phyloP scores from a whole-genome alignment of 78 protist species.

The Dictyostelium citrinum region DNA sequence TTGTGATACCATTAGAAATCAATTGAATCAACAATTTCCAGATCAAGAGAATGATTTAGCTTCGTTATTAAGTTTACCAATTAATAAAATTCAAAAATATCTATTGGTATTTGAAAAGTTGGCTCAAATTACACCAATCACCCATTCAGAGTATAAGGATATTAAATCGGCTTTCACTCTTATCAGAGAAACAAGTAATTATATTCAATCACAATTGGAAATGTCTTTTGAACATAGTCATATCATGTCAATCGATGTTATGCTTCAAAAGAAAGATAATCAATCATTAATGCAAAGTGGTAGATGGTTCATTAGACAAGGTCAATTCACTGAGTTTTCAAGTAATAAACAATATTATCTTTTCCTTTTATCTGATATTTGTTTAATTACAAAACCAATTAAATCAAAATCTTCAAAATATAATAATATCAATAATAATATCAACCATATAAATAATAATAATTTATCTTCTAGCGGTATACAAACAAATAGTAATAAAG shows the following conservation, averaged over 20 bases:
- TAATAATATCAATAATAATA: not conserved
- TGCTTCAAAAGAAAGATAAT: slow-evolving; percentile 29
- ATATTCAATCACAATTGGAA: slow-evolving; percentile 60
- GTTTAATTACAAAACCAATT: slow-evolving; percentile 33
- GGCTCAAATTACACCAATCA: slow-evolving; percentile 24
- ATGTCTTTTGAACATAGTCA: slow-evolving; percentile 57
- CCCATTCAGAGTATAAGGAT: slow-evolving; percentile 24
- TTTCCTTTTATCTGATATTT: slow-evolving; percentile 30
- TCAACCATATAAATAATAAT: not conserved
- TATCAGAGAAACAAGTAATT: slow-evolving; percentile 25
- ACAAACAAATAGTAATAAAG: not conserved
- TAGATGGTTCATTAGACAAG: slow-evolving; percentile 43
- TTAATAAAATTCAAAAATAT: slow-evolving; percentile 56
- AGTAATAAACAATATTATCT: slow-evolving; percentile 12
- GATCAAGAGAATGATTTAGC: slow-evolving; percentile 48
- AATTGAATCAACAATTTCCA: not conserved
- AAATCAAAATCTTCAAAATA: slow-evolving; percentile 37
- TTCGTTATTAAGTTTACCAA: slow-evolving; percentile 43
- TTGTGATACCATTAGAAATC: not conserved
- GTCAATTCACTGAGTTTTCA: not conserved
- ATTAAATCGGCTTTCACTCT: slow-evolving; percentile 7
- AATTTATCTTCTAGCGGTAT: not conserved
- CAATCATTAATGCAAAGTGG: slow-evolving; percentile 22
- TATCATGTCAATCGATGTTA: slow-evolving; percentile 36
- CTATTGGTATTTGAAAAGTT: slow-evolving; percentile 18